Conservation (phyloP, 2,329 filamentous ascomycete genomes). For the Colletotrichum tropicicola region DNA sequence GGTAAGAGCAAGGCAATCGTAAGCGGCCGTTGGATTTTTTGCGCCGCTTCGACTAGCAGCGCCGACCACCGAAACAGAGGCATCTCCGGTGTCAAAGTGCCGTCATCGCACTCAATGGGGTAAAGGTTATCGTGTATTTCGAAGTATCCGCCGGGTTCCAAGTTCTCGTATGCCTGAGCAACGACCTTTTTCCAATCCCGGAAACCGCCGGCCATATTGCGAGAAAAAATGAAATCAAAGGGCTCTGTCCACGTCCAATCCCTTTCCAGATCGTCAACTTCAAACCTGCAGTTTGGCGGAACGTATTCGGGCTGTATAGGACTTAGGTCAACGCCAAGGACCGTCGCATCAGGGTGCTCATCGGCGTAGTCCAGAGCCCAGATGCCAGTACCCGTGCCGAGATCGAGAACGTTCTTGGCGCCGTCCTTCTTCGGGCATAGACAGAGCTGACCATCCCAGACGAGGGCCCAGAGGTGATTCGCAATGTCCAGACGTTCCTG, state of each 20-base stretch:
- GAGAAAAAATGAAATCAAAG: conserved; percentile 46
- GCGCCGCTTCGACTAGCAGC: not conserved
- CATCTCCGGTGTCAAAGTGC: conserved; percentile 38
- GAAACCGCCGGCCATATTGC: conserved; percentile 42
- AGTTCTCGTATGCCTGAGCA: conserved; percentile 22
- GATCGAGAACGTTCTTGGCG: conserved; percentile 33
- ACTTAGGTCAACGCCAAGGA: conserved; percentile 42
- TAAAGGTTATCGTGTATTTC: conserved; percentile 33
- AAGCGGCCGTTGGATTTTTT: not conserved
- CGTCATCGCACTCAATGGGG: conserved; percentile 41
- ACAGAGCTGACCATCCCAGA: conserved; percentile 40
- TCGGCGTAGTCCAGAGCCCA: conserved; percentile 30
- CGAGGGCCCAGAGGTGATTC: conserved; percentile 44
- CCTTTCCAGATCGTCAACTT: conserved; percentile 42
- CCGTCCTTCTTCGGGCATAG: conserved; percentile 35
- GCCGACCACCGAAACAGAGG: conserved; percentile 10
- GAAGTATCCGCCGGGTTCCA: conserved; percentile 21
- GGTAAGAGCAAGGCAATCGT: not conserved
- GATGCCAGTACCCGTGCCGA: conserved; percentile 24
- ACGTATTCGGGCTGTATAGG: conserved; percentile 45
- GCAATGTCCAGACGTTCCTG: conserved; percentile 41
- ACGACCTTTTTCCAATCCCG: conserved; percentile 33
- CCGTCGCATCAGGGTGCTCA: not conserved
- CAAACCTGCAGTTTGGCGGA: conserved; percentile 40
- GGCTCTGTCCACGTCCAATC: conserved; percentile 33